Base-by-base conservation (phyloP, 2,329 filamentous ascomycete genomes). In the Daldinia eschscholtzii region DNA sequence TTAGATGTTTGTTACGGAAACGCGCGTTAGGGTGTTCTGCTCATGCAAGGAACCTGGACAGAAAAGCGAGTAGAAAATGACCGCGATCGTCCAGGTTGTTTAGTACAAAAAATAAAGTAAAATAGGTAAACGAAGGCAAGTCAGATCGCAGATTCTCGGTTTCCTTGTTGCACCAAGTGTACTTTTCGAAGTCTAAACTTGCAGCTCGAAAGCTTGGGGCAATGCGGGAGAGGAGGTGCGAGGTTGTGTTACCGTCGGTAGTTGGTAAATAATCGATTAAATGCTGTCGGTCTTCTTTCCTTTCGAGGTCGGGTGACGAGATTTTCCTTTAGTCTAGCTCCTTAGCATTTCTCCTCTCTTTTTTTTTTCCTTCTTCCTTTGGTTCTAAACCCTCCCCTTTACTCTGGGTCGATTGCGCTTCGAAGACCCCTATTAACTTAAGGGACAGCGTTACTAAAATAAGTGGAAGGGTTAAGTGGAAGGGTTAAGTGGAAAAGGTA, bases 21-120 rank as follows among this genome's bases (percentile, higher is more conserved):
- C 57, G 59, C 66, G 69, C 69, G 63, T 71, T 69, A 64, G 63
- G 60, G 41, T 67, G 48, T 58, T 52, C 50, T 60, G 58, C 56
- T 57, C 57, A 64, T 71, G 69, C 69, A 71, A 71, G 69, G 66
- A 66, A 71, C 69, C 62, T 61, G 12, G 39, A 55, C 37, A 30
- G 57, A 67, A 61, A 57, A 18, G 46, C 53, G 23, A 42, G 9
- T 30, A 30, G 37, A 52, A 52, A 44, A 41, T 6, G 26, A 15
- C 4, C 23, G 18, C 33, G 37, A 18, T 26, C 26, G 37, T 48
- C 18, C 12, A 33, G n/a, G 35, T 35, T 46, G 20, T 33, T 57
- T 52, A 48, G 46, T 55, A 33, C 57, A 35, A 46, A 46, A 35
- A 41, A 46, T 18, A 23, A 23, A 23, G 20, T 23, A 23, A 23